Base-by-base conservation (phyloP, 208 protist genomes). In the Blechomonas ayalai region DNA sequence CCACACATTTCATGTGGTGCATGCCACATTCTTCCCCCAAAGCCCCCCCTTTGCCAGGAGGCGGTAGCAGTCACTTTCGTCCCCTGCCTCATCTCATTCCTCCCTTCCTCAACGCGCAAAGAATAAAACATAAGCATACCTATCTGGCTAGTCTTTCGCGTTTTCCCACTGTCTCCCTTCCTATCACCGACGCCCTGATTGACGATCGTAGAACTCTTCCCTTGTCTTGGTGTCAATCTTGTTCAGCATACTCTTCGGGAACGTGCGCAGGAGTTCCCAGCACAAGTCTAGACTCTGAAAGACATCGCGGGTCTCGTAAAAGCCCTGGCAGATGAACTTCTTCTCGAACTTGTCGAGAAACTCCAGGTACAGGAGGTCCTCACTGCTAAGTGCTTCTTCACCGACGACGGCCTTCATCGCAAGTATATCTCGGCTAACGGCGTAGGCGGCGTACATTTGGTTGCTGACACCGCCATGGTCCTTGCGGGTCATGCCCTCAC, bases 391-490 rank as follows among this genome's bases (percentile, higher is more conserved):
- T 39, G 98, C 97, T 75, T 99, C 98, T 84, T 99, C 97, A 74
- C 98, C 98, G 39, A 99, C 97, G 38, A 99, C 97, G 44, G 97
- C 97, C 85, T 99, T 99, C 97, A 99, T 99, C 29, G 95, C 95
- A 32, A 97, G 69, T 24, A 98, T 98, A 80, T 99, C 98, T 43
- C 98, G 97, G 57, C 97, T 98, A 55, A 99, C 98, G 44, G 99
- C 99, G 72, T 99, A 99, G 51, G 97, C 97, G 16, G 97, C 97
- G 74, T 99, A 99, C 89, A 99, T 96, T 73, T 99, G 98, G 82
- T 99, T 99, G 54, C 97, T 99, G 23, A 99, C 98, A 46, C 90
- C 90, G 39, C 82, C 49, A 82, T 99, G 99, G 68, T 99, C 98
- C 13, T 96, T 82, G 35, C 98, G 72, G 8, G 98, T 99, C 96